Evolutionary conservation across 1,284 basidiomycete genomes (phyloP).

Genomic region (Ceratobasidium sp.): DNA sequence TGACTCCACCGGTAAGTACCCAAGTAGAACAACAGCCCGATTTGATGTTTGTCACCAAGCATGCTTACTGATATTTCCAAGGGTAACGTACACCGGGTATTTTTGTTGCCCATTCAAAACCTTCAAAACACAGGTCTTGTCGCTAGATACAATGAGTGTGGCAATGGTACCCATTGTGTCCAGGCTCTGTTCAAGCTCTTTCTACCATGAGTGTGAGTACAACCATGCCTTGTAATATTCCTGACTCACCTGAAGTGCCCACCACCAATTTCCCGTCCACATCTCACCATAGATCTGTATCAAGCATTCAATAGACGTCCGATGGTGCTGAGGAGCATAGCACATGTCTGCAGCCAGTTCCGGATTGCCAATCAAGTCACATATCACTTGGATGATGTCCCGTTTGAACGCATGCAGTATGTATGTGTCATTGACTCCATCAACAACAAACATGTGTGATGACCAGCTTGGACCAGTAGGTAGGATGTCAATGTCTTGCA

Average conservation of each 20-base stretch:
- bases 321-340: slow-evolving; percentile 4
- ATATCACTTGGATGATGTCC: not conserved
- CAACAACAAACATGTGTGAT: slow-evolving; percentile 13
- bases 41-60: not conserved
- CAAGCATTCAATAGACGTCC: not conserved
- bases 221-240: not conserved
- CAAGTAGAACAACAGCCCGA: slow-evolving; percentile 33
- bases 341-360: not conserved
- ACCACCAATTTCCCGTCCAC: slow-evolving; percentile 39
- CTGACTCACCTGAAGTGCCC: slow-evolving; percentile 29
- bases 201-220: not conserved
- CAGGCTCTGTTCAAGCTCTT: too few species aligned
- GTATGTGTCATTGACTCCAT: not conserved
- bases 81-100: slow-evolving; percentile 39
- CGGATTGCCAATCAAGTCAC: slow-evolving; percentile 42
- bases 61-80: slow-evolving; percentile 40
- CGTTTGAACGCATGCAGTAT: not conserved
- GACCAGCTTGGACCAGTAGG: not conserved
- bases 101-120: slow-evolving; percentile 33
- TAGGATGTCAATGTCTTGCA: not conserved
- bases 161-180: slow-evolving; percentile 38
- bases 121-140: slow-evolving; percentile 37
- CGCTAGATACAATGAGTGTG: slow-evolving; percentile 36
- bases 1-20: slow-evolving; percentile 36
- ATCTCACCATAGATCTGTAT: slow-evolving; percentile 17